These are phyloP conservation scores for Epichloe uncinata DNA, from an alignment of 2,329 filamentous ascomycete genomes.

Conservation along the genomic window DNA sequence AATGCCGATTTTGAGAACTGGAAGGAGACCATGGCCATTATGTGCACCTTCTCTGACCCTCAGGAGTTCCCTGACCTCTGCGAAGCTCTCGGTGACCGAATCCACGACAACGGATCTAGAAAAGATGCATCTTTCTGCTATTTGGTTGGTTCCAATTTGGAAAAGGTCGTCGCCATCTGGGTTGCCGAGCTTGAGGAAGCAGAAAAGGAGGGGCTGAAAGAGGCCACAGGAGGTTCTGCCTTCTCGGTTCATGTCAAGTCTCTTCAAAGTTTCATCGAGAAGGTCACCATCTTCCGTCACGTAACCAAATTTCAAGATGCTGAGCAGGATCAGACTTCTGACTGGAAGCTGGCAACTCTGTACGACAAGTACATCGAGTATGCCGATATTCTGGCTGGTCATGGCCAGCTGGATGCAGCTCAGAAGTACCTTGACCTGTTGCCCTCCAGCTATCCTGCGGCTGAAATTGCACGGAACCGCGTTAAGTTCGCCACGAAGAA, in stretches of 20 bases:
- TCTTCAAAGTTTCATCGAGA: slow-evolving; percentile 91
- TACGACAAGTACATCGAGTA: slow-evolving; percentile 97
- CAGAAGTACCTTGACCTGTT: slow-evolving; percentile 86
- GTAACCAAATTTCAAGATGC: slow-evolving; percentile 82
- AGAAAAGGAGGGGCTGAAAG: slow-evolving; percentile 61
- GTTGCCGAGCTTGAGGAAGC: slow-evolving; percentile 75
- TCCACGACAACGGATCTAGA: slow-evolving; percentile 62
- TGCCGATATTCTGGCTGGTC: slow-evolving; percentile 82
- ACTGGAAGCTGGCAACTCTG: slow-evolving; percentile 78
- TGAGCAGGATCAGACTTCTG: slow-evolving; percentile 56
- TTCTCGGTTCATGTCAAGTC: slow-evolving; percentile 87
- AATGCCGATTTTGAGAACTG: slow-evolving; percentile 87
- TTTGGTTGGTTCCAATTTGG: slow-evolving; percentile 85
- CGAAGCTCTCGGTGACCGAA: slow-evolving; percentile 83
- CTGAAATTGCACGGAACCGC: slow-evolving; percentile 73
- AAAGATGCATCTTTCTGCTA: slow-evolving; percentile 97
- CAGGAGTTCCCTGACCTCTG: slow-evolving; percentile 89
- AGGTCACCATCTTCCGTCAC: slow-evolving; percentile 91
- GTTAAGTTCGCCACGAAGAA: slow-evolving; percentile 69
- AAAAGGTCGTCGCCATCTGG: slow-evolving; percentile 96
- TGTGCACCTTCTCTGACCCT: slow-evolving; percentile 90
- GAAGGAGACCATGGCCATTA: slow-evolving; percentile 92
- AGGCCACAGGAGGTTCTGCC: slow-evolving; percentile 57
- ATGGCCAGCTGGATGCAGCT: slow-evolving; percentile 75
- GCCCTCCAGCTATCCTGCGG: slow-evolving; percentile 69